A percentile compares a stretch with the other conserved stretches of the same genome.
phyloP scores from a whole-genome alignment of 2,329 filamentous ascomycete species.

The Kalaharituber pfeilii region DNA sequence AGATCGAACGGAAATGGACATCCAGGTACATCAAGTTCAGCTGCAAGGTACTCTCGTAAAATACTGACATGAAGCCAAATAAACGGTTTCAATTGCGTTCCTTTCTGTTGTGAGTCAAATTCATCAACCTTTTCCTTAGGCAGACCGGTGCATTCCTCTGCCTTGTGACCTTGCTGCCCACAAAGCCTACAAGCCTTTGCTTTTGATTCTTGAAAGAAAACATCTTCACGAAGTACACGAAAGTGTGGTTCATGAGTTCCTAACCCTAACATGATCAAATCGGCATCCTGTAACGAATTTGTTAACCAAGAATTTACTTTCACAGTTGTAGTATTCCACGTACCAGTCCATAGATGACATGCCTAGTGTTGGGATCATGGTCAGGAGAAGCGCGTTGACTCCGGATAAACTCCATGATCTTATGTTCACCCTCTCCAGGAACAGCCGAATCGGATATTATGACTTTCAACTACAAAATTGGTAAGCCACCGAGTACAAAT shows the following conservation, averaged over 20 bases:
- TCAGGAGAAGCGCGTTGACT: conserved; percentile 80
- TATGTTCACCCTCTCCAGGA: conserved; percentile 94
- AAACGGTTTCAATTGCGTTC: conserved; percentile 63
- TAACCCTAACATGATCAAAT: conserved; percentile 95
- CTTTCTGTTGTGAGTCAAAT: conserved; percentile 53
- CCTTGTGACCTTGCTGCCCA: conserved; percentile 81
- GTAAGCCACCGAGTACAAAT: background rate
- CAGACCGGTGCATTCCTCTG: conserved; percentile 64
- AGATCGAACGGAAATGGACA: conserved; percentile 82
- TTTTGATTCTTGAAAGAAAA: conserved; percentile 80
- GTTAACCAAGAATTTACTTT: background rate
- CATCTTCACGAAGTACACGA: conserved; percentile 86
- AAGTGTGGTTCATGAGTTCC: conserved; percentile 97
- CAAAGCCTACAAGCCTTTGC: conserved; percentile 70
- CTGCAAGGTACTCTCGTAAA: conserved; percentile 78
- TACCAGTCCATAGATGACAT: conserved; percentile 82
- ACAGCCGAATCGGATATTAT: conserved; percentile 98
- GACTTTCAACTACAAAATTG: conserved; percentile 48
- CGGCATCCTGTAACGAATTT: conserved; percentile 44
- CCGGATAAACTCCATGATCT: conserved; percentile 96
- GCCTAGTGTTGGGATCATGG: conserved; percentile 88
- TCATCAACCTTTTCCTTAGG: conserved; percentile 62
- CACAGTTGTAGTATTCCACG: background rate
- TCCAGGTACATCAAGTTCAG: conserved; percentile 67
- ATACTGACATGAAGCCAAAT: conserved; percentile 95